These are phyloP conservation scores for Abortiporus biennis DNA, from an alignment of 1,284 basidiomycete species.

Conservation along the genomic window DNA sequence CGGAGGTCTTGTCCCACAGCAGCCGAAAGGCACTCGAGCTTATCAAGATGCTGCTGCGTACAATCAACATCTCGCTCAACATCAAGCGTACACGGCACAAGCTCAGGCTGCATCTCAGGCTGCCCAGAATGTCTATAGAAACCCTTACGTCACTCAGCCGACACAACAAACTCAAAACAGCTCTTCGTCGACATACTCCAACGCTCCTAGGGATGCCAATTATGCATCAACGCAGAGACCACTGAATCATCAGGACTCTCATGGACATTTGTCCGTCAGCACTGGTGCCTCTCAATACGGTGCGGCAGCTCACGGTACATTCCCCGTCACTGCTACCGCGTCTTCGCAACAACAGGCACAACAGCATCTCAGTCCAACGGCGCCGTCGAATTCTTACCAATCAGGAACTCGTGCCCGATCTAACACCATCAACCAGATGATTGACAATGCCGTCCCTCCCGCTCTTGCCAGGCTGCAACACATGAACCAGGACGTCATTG, in stretches of 20 bases:
- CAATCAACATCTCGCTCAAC: conserved; percentile 91
- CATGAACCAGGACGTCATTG: conserved; percentile 83
- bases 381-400: conserved; percentile 66
- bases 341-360: too few relatives aligned
- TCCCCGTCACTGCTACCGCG: conserved; percentile 15
- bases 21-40: conserved; percentile 73
- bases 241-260: conserved; percentile 43
- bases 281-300: conserved; percentile 38
- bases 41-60: conserved; percentile 93
- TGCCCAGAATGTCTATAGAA: conserved; percentile 60
- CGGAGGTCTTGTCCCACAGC: conserved; percentile 85
- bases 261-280: conserved; percentile 38
- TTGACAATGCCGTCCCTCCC: conserved; percentile 82
- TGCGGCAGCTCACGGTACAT: conserved; percentile 20
- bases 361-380: conserved; percentile 48
- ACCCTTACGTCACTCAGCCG: conserved; percentile 62
- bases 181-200: conserved; percentile 20
- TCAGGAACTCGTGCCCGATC: conserved; percentile 59
- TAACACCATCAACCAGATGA: conserved; percentile 85
- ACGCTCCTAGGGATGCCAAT: conserved; percentile 18
- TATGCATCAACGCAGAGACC: conserved; percentile 21
- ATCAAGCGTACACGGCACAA: conserved; percentile 90
- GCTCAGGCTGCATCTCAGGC: conserved; percentile 64
- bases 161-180: conserved; percentile 24
- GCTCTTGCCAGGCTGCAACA: conserved; percentile 84